A percentile compares a stretch with the other conserved stretches of the same genome.
phyloP scores from a whole-genome alignment of 2,329 filamentous ascomycete species.

The Epicoccum nigrum region DNA sequence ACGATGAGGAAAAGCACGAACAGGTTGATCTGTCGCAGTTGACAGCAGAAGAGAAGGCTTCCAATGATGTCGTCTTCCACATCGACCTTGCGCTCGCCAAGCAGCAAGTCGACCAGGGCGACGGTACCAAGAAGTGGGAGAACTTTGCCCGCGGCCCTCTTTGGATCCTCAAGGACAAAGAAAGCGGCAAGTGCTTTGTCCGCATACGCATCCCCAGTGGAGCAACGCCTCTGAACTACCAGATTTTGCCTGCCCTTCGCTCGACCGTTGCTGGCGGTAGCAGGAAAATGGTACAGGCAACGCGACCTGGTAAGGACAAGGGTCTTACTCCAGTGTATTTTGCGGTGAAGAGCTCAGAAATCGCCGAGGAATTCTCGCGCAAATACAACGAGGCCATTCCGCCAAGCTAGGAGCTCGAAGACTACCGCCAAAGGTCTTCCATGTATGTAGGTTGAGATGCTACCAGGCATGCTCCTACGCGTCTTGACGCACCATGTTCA shows the following conservation, averaged over 20 bases:
- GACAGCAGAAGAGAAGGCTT: constrained; percentile 39
- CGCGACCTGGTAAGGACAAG: constrained; percentile 33
- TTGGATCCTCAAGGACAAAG: constrained; percentile 47
- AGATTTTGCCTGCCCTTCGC: constrained; percentile 34
- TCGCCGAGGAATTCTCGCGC: constrained; percentile 37
- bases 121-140: constrained; percentile 38
- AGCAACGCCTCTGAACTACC: constrained; percentile 40
- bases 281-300: constrained; percentile 39
- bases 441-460: no score
- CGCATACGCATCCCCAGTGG: constrained; percentile 44
- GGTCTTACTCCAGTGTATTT: constrained; percentile 31
- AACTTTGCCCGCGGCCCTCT: constrained; percentile 41
- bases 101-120: constrained; percentile 32
- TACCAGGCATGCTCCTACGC: no score
- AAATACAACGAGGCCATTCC: constrained; percentile 39
- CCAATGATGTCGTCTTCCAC: constrained; percentile 45
- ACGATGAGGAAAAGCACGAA: constrained; percentile 32
- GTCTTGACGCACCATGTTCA: neutral
- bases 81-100: constrained; percentile 37
- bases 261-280: constrained; percentile 31
- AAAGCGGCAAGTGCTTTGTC: constrained; percentile 39
- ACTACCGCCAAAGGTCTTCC: neutral
- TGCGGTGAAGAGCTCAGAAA: constrained; percentile 36
- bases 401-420: constrained; percentile 14
- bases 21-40: constrained; percentile 42